Percentiles rank a stretch among this genome's conserved stretches.
Conservation (phyloP, 371 early-diverging fungal species). For the Dichotomocladium elegans region DNA sequence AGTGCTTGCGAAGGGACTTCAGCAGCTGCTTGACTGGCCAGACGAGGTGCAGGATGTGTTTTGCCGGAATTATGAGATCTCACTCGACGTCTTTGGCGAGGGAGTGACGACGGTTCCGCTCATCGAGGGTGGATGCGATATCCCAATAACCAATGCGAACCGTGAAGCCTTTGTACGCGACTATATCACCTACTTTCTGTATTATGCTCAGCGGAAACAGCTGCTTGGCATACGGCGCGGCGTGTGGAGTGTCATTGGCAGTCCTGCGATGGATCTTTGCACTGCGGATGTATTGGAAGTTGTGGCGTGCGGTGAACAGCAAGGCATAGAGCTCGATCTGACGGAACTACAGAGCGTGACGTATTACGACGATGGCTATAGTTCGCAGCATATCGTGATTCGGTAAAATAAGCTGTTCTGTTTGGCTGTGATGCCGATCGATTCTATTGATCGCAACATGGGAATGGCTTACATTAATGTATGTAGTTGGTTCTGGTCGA, state of each 20-base stretch:
- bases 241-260: constrained; percentile 69
- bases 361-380: constrained; percentile 81
- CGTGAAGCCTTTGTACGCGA: constrained; percentile 74
- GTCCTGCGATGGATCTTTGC: constrained; percentile 36
- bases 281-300: constrained; percentile 49
- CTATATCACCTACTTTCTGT: constrained; percentile 66
- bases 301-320: constrained; percentile 48
- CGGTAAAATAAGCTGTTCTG: constrained; percentile 37
- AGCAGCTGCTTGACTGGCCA: constrained; percentile 68
- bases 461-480: not conserved
- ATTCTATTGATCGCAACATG: not conserved
- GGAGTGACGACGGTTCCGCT: constrained; percentile 61
- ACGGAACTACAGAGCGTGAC: constrained; percentile 72
- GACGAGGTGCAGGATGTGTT: constrained; percentile 86
- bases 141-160: constrained; percentile 77
- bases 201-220: constrained; percentile 59
- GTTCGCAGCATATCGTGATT: constrained; percentile 49
- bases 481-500: constrained; percentile 88
- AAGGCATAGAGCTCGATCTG: constrained; percentile 61
- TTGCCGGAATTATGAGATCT: constrained; percentile 78
- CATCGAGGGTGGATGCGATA: constrained; percentile 61
- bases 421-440: not conserved
- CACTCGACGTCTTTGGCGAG: constrained; percentile 74
- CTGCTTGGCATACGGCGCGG: constrained; percentile 71
- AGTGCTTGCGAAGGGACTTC: constrained; percentile 61